Evolutionary conservation across 2,329 filamentous ascomycete genomes (phyloP).

Genomic region (Endoconidiophora laricicola): DNA sequence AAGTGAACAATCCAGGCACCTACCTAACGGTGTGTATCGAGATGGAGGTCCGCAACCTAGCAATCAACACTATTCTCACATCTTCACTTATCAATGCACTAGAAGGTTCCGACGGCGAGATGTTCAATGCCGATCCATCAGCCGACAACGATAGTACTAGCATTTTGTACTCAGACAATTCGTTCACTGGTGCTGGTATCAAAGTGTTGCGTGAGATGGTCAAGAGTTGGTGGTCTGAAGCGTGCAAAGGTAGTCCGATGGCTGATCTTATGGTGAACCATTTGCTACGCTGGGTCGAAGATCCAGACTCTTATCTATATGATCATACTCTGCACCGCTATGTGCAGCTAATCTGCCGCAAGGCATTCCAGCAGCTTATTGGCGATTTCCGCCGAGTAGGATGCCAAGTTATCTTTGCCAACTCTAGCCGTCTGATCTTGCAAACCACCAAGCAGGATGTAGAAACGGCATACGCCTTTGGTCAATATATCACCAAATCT

Average conservation of each 20-base stretch:
- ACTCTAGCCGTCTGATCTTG: conserved; percentile 69
- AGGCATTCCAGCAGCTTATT: conserved; percentile 94
- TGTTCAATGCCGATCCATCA: conserved; percentile 61
- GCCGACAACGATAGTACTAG: conserved; percentile 26
- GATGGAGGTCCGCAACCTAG: conserved; percentile 78
- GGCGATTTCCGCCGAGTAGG: conserved; percentile 89
- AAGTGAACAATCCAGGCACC: conserved; percentile 80
- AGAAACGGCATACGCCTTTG: conserved; percentile 90
- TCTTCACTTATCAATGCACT: conserved; percentile 94
- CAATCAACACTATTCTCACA: conserved; percentile 94
- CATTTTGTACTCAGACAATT: conserved; percentile 29
- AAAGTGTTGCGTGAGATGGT: conserved; percentile 94
- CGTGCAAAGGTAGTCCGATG: conserved; percentile 78
- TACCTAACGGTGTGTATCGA: conserved; percentile 96
- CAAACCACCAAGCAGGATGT: conserved; percentile 96
- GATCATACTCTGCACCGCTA: conserved; percentile 91
- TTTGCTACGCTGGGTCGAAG: conserved; percentile 92
- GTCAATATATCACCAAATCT: conserved; percentile 92
- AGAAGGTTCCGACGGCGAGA: conserved; percentile 73
- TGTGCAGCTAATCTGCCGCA: conserved; percentile 95
- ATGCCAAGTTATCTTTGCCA: conserved; percentile 91
- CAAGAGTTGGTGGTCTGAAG: conserved; percentile 94
- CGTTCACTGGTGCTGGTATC: conserved; percentile 84
- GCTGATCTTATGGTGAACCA: conserved; percentile 96
- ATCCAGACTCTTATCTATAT: conserved; percentile 83